Evolutionary conservation across 352 stramenopile species (phyloP).

Genomic region (Phytophthora litchii): DNA sequence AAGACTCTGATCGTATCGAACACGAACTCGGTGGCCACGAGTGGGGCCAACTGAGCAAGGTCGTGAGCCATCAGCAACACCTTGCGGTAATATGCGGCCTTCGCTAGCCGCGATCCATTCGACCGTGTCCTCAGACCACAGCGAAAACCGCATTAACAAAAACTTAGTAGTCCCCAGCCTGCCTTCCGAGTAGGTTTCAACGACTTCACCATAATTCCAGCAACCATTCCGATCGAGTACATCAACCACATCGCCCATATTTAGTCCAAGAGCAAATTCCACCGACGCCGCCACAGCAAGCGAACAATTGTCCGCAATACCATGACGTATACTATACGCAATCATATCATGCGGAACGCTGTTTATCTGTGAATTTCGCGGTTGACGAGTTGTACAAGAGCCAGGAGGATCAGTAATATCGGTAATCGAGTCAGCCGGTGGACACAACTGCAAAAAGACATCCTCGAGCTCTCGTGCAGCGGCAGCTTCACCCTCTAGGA

Average conservation of each 20-base stretch:
- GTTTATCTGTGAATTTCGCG: conserved; percentile 36
- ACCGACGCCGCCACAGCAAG: conserved; percentile 62
- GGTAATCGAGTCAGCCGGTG: conserved; percentile 17
- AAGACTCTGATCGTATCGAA: conserved; percentile 56
- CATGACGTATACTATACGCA: conserved; percentile 45
- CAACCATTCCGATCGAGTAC: conserved; percentile 78
- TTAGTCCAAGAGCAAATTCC: conserved; percentile 64
- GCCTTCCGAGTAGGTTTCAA: conserved; percentile 60
- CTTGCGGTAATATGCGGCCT: conserved; percentile 73
- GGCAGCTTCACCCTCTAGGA: conserved; percentile 54
- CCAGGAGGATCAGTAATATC: conserved; percentile 18
- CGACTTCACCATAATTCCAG: conserved; percentile 83
- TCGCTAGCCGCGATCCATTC: conserved; percentile 80
- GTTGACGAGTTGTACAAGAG: conserved; percentile 19
- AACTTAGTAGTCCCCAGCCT: conserved; percentile 49
- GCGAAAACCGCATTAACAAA: conserved; percentile 66
- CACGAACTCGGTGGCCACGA: conserved; percentile 40
- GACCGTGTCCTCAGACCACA: conserved; percentile 57
- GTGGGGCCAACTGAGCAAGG: conserved; percentile 49
- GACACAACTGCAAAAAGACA: conserved; percentile 62
- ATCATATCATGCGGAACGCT: conserved; percentile 60
- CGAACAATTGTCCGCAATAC: conserved; percentile 42
- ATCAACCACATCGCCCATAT: conserved; percentile 73
- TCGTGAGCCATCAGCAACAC: conserved; percentile 58
- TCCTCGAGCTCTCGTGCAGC: conserved; percentile 55